phyloP scores from a whole-genome alignment of 2,329 filamentous ascomycete species.

The Samsoniella hepiali region DNA sequence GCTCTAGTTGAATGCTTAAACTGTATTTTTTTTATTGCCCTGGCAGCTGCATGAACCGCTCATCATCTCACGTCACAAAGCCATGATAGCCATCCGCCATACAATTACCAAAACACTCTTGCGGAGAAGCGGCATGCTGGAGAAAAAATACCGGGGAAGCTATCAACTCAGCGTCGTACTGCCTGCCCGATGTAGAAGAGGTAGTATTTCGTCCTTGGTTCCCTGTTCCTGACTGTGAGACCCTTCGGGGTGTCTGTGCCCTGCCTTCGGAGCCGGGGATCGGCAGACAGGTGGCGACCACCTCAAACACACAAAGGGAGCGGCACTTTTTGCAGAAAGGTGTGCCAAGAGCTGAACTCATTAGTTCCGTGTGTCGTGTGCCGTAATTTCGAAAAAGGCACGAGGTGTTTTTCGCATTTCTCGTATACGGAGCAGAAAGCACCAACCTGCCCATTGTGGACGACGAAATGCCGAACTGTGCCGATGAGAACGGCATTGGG shows the following conservation, averaged over 20 bases:
- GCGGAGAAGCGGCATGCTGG: no score
- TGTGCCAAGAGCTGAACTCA: neutral
- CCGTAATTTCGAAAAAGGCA: neutral
- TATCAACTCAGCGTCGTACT: neutral
- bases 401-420: neutral
- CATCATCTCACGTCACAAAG: slow-evolving; percentile 2
- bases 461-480: neutral
- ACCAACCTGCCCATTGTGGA: neutral
- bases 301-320: neutral
- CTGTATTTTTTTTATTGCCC: neutral
- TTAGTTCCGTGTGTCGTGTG: no score
- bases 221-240: neutral
- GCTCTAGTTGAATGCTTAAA: neutral
- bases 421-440: neutral
- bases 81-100: no score
- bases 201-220: neutral
- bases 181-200: neutral
- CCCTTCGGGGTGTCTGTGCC: neutral
- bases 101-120: no score
- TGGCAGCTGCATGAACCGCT: neutral
- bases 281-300: neutral
- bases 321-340: neutral
- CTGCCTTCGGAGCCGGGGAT: neutral
- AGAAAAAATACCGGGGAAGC: no score
- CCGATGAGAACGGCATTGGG: slow-evolving; percentile 2